These are phyloP conservation scores for Mallotus repandus DNA, from an alignment of 441 rosid genomes.

Conservation along the genomic window DNA sequence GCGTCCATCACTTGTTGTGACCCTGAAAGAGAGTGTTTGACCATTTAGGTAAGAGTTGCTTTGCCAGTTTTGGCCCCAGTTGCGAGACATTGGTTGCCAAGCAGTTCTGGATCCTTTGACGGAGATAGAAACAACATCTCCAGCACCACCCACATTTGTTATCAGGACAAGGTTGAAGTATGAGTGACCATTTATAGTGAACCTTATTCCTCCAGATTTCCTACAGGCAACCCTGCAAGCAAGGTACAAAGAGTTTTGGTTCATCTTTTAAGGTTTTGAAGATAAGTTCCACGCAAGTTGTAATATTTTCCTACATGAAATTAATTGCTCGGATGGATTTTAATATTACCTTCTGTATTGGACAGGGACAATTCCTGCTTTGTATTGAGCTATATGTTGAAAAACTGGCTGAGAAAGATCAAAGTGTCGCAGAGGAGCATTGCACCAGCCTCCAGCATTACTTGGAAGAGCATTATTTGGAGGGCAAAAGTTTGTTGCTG, in stretches of 20 bases:
- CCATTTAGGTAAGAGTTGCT: conserved; percentile 43
- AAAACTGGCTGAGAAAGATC: conserved; percentile 53
- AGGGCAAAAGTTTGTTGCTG: conserved; percentile 60
- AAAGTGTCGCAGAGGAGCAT: conserved; percentile 44
- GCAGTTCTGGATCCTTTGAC: conserved; percentile 39
- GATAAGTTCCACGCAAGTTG: no score
- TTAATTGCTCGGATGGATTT: no score
- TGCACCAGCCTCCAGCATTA: conserved; percentile 52
- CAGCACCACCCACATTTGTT: conserved; percentile 56
- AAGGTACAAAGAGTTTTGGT: neutral
- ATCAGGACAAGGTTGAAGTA: conserved; percentile 53
- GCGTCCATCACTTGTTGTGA: conserved; percentile 42
- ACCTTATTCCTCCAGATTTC: conserved; percentile 46
- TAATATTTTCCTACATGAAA: no score
- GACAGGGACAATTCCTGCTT: conserved; percentile 52
- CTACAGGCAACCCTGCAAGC: conserved; percentile 38
- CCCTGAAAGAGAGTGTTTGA: conserved; percentile 50
- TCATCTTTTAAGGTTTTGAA: neutral
- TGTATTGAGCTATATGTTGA: conserved; percentile 45
- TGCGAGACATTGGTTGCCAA: conserved; percentile 47
- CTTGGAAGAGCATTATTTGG: conserved; percentile 42
- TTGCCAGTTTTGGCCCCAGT: conserved; percentile 71
- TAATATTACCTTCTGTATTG: conserved; percentile 37
- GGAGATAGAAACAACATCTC: conserved; percentile 42
- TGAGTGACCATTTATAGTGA: conserved; percentile 45